Evolutionary conservation across 345 rosid genomes (phyloP).

Genomic region (Sapria himalayana): DNA sequence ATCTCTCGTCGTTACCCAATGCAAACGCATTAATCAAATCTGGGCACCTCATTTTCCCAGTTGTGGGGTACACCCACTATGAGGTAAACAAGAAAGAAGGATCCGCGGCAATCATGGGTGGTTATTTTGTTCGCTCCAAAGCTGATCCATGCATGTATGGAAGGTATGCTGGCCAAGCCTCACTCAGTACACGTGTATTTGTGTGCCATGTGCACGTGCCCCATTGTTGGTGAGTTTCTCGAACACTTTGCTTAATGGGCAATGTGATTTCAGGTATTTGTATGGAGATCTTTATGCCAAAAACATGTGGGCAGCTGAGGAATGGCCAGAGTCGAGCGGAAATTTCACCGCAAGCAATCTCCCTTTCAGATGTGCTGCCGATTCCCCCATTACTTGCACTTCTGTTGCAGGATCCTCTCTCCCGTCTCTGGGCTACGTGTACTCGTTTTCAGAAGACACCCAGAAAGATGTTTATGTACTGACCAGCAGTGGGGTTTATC

Average conservation of each 20-base stretch:
- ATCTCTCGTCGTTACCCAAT: constrained; percentile 14
- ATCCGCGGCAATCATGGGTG: constrained; percentile 32
- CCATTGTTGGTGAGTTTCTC: neutral
- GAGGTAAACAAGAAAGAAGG: constrained; percentile 19
- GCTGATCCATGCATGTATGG: constrained; percentile 38
- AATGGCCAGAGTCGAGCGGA: constrained; percentile 12
- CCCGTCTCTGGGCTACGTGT: constrained; percentile 11
- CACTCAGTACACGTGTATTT: too few species aligned
- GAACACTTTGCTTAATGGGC: too few species aligned
- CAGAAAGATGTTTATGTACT: constrained; percentile 13
- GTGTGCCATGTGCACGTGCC: too few species aligned
- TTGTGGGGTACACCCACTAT: constrained; percentile 31
- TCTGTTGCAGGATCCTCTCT: constrained; percentile 3
- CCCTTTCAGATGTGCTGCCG: constrained; percentile 10
- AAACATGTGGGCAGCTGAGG: constrained; percentile 20
- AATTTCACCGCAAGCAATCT: constrained; percentile 10
- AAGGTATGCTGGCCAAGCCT: constrained; percentile 14
- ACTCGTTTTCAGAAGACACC: constrained; percentile 16
- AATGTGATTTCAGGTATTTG: constrained; percentile 18
- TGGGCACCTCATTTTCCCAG: constrained; percentile 22
- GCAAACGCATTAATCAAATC: constrained; percentile 18
- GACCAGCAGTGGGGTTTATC: constrained; percentile 13
- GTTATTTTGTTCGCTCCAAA: constrained; percentile 26
- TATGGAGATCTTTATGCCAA: constrained; percentile 26
- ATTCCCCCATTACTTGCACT: constrained; percentile 14